phyloP scores from a whole-genome alignment of 768 basidiomycete species.

The Amanita pseudoporphyria region DNA sequence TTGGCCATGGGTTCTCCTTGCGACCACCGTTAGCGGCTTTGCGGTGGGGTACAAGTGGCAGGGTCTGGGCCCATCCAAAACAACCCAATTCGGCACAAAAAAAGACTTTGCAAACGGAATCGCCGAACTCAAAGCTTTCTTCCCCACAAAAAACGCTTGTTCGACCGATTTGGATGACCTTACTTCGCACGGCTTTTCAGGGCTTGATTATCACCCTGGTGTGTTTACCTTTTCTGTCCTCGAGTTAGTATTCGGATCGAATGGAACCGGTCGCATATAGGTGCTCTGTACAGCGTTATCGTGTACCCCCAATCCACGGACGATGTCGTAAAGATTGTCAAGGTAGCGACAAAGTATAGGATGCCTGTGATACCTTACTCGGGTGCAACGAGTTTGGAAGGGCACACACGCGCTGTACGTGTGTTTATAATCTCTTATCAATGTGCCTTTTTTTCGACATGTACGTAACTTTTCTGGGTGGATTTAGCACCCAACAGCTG shows the following conservation, averaged over 20 bases:
- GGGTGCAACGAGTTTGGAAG: slow-evolving; percentile 78
- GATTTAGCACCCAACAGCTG: slow-evolving; percentile 27
- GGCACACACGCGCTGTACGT: slow-evolving; percentile 58
- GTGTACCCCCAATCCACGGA: slow-evolving; percentile 63
- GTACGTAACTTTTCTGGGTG: neutral
- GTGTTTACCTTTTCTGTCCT: slow-evolving; percentile 10
- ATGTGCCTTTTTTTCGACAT: neutral
- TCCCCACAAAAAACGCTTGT: slow-evolving; percentile 26
- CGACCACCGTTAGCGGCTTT: too few relatives aligned
- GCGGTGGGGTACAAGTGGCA: too few relatives aligned
- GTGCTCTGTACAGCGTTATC: slow-evolving; percentile 43
- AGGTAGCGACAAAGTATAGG: slow-evolving; percentile 60
- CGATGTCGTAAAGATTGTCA: slow-evolving; percentile 74
- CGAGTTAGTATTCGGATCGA: neutral
- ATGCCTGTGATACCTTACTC: slow-evolving; percentile 76
- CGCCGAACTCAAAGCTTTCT: slow-evolving; percentile 32
- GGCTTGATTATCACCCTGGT: slow-evolving; percentile 44
- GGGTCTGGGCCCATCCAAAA: too few relatives aligned
- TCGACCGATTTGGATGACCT: slow-evolving; percentile 46
- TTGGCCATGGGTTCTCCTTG: too few relatives aligned
- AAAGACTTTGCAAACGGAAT: slow-evolving; percentile 47
- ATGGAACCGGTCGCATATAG: slow-evolving; percentile 18
- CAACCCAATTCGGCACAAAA: slow-evolving; percentile 33
- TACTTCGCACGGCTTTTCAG: slow-evolving; percentile 43
- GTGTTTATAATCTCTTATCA: neutral